phyloP scores from a whole-genome alignment of 805 yeast genomes.

The Candida pseudoglaebosa region DNA sequence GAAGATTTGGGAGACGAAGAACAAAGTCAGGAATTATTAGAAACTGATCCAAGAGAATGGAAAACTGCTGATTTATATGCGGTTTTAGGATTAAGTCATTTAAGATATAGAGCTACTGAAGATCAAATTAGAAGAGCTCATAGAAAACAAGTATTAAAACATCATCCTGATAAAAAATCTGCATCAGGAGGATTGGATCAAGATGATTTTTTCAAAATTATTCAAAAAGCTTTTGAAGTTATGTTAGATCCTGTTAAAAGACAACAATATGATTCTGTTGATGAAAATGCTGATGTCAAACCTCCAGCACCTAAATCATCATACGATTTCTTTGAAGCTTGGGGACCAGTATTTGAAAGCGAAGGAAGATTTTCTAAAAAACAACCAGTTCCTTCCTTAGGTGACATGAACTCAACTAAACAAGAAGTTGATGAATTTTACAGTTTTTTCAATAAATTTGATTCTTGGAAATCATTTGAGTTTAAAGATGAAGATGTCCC shows the following conservation, averaged over 20 bases:
- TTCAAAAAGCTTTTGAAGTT: conserved; percentile 93
- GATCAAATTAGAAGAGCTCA: conserved; percentile 95
- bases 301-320: conserved; percentile 66
- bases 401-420: conserved; percentile 62
- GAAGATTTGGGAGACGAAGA: conserved; percentile 75
- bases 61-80: conserved; percentile 94
- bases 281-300: conserved; percentile 75
- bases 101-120: conserved; percentile 86
- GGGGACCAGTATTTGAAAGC: conserved; percentile 87
- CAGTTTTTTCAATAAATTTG: conserved; percentile 89
- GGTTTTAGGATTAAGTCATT: conserved; percentile 87
- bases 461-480: conserved; percentile 98
- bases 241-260: conserved; percentile 82
- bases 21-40: conserved; percentile 62
- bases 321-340: conserved; percentile 85
- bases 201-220: conserved; percentile 96
- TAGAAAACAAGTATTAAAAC: conserved; percentile 92
- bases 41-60: conserved; percentile 98
- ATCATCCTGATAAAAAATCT: conserved; percentile 98
- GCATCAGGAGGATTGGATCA: conserved; percentile 84
- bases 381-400: conserved; percentile 84
- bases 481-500: conserved; percentile 99
- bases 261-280: conserved; percentile 94
- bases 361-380: conserved; percentile 92
- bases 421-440: conserved; percentile 87